These are phyloP conservation scores for Climacium dendroides DNA, from an alignment of 225 moss, liverwort and hornwort genomes.

Conservation along the genomic window DNA sequence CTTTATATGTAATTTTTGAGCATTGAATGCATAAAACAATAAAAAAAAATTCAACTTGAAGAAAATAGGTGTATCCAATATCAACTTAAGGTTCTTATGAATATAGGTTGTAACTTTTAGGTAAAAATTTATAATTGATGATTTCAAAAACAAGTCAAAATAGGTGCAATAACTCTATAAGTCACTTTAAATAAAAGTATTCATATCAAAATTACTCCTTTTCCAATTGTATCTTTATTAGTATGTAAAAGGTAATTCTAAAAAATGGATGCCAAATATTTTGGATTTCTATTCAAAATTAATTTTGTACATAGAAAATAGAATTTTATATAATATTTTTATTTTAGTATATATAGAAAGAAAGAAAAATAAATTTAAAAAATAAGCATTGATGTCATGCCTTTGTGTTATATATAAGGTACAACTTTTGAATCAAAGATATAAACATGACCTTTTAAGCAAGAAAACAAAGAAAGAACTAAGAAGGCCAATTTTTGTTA, in stretches of 20 bases:
- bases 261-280: not conserved
- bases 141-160: not conserved
- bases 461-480: not conserved
- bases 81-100: not conserved
- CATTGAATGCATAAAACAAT: not conserved
- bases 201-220: not conserved
- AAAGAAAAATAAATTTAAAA: not conserved
- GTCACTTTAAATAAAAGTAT: not conserved
- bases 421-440: not conserved
- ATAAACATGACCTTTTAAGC: not conserved
- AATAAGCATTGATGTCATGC: not conserved
- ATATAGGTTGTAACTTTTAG: not conserved
- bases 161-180: not conserved
- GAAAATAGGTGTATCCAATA: not conserved
- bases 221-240: accelerated
- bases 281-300: not conserved
- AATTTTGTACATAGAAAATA: not conserved
- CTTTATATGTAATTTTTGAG: not conserved
- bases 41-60: not conserved
- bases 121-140: accelerated
- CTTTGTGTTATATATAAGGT: not conserved
- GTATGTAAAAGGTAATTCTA: not conserved
- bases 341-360: not conserved
- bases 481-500: accelerated
- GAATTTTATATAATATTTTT: not conserved